Percentiles rank a stretch among this genome's conserved stretches.
Evolutionary conservation across 352 stramenopile species (phyloP).

Genomic region (Pythium scleroteichum): DNA sequence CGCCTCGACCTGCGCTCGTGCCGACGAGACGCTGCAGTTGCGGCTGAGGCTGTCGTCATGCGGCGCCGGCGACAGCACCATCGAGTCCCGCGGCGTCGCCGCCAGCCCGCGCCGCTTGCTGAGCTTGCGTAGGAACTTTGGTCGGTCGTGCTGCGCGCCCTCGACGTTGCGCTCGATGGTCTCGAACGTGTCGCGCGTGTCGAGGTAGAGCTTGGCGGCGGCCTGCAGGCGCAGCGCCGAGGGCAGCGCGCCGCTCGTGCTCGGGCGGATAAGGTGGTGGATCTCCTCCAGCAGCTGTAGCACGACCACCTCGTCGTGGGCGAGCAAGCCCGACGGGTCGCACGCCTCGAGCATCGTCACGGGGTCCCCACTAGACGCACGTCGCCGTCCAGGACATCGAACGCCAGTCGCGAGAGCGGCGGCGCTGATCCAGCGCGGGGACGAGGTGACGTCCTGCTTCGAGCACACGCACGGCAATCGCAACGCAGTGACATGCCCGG

Average conservation of each 20-base stretch:
- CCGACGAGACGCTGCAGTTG: not conserved
- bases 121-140: constrained; percentile 57
- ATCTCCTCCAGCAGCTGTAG: constrained; percentile 77
- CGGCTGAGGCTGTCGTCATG: not conserved
- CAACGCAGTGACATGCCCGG: no score
- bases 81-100: constrained; percentile 21
- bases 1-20: constrained; percentile 1
- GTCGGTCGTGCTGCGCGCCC: constrained; percentile 33
- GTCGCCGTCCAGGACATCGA: no score
- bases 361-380: no score
- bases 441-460: no score
- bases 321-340: not conserved
- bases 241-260: constrained; percentile 32
- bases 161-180: constrained; percentile 61
- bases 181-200: constrained; percentile 76
- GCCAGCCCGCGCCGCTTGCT: constrained; percentile 37
- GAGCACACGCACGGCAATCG: no score
- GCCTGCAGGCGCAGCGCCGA: constrained; percentile 38
- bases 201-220: constrained; percentile 71
- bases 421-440: no score
- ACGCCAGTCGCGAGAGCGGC: no score
- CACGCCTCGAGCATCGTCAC: not conserved
- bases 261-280: constrained; percentile 36
- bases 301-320: constrained; percentile 57
- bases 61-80: not conserved